Base-by-base conservation (phyloP, 257 asterid species). In the Ehretia macrophylla region DNA sequence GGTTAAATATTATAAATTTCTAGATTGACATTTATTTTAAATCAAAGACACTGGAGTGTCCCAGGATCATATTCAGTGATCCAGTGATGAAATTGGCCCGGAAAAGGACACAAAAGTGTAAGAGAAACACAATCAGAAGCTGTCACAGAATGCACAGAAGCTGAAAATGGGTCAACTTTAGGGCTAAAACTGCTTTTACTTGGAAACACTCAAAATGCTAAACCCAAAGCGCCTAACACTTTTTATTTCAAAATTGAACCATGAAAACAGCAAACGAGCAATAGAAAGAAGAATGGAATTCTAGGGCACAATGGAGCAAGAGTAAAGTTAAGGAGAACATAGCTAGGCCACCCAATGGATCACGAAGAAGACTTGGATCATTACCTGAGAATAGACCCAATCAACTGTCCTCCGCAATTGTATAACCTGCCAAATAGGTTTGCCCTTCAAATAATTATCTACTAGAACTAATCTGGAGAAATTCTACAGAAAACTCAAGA, bases 311-410 rank as follows among this genome's bases (percentile, higher is more conserved):
- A 47, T 10, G 11, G 1, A 47, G 19, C 52, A 47, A 47, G 5
- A 51, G 11, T 11, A 21, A 18, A 17, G 0, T 18, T 17, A 9
- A 21, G 55, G 21, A 18, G n/a, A 11, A 51, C 35, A 51, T 14
- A 18, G 17, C 8, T 14, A 19, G 18, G 52, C 17, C 17, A 47
- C 18, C 17, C 18, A 47, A 5, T 18, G 8, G 14, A 22, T 23
- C 12, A n/a, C 8, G 14, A 27, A 1, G 14, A 20, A 19, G n/a
- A n/a, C 11, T 17, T 5, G 1, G 27, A 21, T 45, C 21, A 69
- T 46, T 78, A 90, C 97, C 97, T 83, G 91, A 63, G 79, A 12
- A 56, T 62, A 90, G 57, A 74, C 83, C 86, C 87, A 83, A 77
- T 75, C 81, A 62, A 58, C 78, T 20, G 96, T 76, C 64, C 84